Evolutionary conservation across 148 eudicot genomes (phyloP), one percentile per base, ranked within the genome.

Genomic region (Salicornia ramosissima): DNA sequence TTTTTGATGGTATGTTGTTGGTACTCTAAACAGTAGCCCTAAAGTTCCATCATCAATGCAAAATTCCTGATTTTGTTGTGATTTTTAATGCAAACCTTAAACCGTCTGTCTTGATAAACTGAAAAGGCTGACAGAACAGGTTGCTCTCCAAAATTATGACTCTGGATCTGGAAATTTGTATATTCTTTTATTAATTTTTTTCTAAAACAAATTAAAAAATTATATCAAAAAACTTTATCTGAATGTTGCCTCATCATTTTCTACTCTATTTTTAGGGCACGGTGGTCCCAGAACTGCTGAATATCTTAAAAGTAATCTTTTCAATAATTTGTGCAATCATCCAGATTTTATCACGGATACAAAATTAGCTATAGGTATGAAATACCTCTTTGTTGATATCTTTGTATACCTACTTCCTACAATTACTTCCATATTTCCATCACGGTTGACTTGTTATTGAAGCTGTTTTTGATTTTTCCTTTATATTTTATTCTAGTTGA

Each of bases 241-340:
- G 25, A 21, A 58, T 69, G 18, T 45, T 69, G 28, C 36, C 24
- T 40, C 33, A 2, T 70, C 12, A 22, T 49, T 15, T 33, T 25
- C 25, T 47, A 30, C 60, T 62, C 60, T 64, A 13, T 63, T 26
- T 54, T 65, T 66, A 88, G 94, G 94, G 70, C 96, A 90, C 82
- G 96, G 93, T 62, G 96, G 96, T 67, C 76, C 82, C 6, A 72
- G 89, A 72, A 78, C 93, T 64, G 93, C 93, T 64, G 96, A 90
- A 72, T 90, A 90, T 81, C 84, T 90, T 19, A 90, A 88, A 81
- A 79, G 77, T 77, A 81, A 90, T 60, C 93, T 90, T 70, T 90
- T 90, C 70, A 80, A 80, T 39, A 90, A 88, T 76, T 56, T 90
- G 43, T 80, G 84, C 51, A 78, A 78, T 68, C 96, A 88, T 80